phyloP scores from a whole-genome alignment of 352 stramenopile species.

The Phytopythium sindhum region DNA sequence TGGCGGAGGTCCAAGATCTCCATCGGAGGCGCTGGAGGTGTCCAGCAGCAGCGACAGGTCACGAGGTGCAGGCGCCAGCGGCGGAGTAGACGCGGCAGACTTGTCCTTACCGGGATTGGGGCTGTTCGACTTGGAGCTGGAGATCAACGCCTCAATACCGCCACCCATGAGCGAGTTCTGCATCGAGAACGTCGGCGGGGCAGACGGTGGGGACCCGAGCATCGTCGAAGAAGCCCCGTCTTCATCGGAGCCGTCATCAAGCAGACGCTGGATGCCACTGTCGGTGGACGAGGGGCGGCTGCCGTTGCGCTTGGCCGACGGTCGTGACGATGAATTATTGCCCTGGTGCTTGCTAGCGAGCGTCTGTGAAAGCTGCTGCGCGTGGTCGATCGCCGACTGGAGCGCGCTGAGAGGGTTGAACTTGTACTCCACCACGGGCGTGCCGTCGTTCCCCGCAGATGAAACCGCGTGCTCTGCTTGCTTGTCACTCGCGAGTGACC shows the following conservation, averaged over 20 bases:
- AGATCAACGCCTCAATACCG: constrained; percentile 48
- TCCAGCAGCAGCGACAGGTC: constrained; percentile 14
- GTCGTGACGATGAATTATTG: background rate
- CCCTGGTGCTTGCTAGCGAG: constrained; percentile 1
- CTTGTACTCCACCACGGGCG: constrained; percentile 17
- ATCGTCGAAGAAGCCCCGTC: background rate
- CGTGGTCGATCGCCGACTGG: constrained; percentile 53
- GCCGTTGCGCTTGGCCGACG: background rate
- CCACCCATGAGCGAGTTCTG: constrained; percentile 74
- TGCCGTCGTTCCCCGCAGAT: background rate
- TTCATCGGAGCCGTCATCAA: constrained; percentile 5
- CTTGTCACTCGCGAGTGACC: background rate
- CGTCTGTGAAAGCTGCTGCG: constrained; percentile 20
- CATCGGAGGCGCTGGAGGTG: constrained; percentile 18
- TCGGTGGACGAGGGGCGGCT: background rate
- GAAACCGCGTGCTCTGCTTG: background rate
- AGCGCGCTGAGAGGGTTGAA: constrained; percentile 64
- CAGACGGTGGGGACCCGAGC: constrained; percentile 36
- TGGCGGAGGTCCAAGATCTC: constrained; percentile 61
- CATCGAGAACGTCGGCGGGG: constrained; percentile 41
- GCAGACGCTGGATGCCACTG: constrained; percentile 1
- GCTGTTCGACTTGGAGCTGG: constrained; percentile 24
- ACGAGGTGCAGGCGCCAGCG: constrained; percentile 10
- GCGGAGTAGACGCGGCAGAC: constrained; percentile 10
- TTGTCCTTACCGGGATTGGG: background rate